Evolutionary conservation across 768 basidiomycete genomes (phyloP).

Genomic region (Kwoniella dendrophila): DNA sequence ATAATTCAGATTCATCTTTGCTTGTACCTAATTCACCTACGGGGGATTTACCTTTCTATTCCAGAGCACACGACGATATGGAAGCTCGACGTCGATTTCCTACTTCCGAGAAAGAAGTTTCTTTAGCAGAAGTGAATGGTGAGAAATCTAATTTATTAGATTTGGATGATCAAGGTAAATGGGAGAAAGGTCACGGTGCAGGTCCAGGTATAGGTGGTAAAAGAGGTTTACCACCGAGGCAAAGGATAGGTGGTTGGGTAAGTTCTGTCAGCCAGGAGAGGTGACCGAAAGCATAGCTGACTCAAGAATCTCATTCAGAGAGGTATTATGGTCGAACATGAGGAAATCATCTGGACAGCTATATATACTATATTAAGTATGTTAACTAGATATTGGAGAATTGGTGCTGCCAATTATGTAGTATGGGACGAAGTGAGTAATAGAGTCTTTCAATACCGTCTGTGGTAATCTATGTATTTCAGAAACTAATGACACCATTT

Average conservation of each 20-base stretch:
- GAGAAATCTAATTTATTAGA: conserved; percentile 26
- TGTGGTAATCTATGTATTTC: neutral
- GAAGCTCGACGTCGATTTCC: conserved; percentile 29
- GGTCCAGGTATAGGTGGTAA: conserved; percentile 52
- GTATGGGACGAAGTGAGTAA: conserved; percentile 82
- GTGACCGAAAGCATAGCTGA: neutral
- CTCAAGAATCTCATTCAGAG: conserved; percentile 25
- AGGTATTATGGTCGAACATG: conserved; percentile 51
- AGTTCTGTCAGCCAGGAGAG: conserved; percentile 9
- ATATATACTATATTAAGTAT: conserved; percentile 91
- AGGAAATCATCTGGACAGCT: conserved; percentile 57
- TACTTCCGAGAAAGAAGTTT: conserved; percentile 25
- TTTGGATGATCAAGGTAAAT: conserved; percentile 46
- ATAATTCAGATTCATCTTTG: conserved; percentile 10
- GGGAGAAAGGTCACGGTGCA: conserved; percentile 51
- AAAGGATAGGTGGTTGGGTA: conserved; percentile 47
- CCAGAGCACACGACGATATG: conserved; percentile 32
- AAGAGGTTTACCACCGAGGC: conserved; percentile 51
- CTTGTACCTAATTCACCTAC: neutral
- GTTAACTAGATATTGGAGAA: conserved; percentile 91
- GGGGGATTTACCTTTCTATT: conserved; percentile 34
- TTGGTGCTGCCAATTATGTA: conserved; percentile 80
- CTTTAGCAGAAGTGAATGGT: conserved; percentile 6
- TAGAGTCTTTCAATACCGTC: conserved; percentile 14
- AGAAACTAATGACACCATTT: neutral